Percentiles rank a stretch among this genome's conserved stretches.
phyloP scores from a whole-genome alignment of 805 yeast genomes.

The Blastobotrys mokoenaii region DNA sequence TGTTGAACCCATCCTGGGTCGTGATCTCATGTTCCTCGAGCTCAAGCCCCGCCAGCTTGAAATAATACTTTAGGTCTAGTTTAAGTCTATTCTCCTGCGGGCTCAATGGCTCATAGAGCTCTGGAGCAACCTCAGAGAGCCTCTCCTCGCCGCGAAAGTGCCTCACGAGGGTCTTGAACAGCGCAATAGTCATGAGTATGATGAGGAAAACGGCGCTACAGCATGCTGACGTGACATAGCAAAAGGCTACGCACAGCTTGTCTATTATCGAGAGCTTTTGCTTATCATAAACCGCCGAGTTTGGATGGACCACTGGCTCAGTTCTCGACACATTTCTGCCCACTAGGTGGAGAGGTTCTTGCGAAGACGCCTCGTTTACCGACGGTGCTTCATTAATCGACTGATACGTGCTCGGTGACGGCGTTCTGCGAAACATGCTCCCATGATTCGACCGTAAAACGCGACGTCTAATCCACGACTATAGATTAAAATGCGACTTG shows the following conservation, averaged over 20 bases:
- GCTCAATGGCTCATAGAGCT: neutral
- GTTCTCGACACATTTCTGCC: too few relatives aligned
- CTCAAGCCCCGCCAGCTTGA: slow-evolving; percentile 49
- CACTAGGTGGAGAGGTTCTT: too few relatives aligned
- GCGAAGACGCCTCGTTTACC: too few relatives aligned
- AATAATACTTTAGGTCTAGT: slow-evolving; percentile 61
- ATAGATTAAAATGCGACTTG: too few relatives aligned
- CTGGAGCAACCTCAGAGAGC: neutral
- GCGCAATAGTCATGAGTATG: slow-evolving; percentile 20
- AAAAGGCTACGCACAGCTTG: slow-evolving; percentile 6
- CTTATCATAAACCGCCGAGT: too few relatives aligned
- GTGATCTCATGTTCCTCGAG: slow-evolving; percentile 50
- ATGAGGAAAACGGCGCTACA: slow-evolving; percentile 19
- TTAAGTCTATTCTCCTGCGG: slow-evolving; percentile 32
- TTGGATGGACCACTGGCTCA: too few relatives aligned
- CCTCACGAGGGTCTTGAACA: slow-evolving; percentile 2
- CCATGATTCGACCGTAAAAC: too few relatives aligned
- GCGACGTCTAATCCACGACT: too few relatives aligned
- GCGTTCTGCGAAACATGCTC: too few relatives aligned
- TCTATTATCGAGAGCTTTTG: neutral
- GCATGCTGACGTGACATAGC: slow-evolving; percentile 20
- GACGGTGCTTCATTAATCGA: too few relatives aligned
- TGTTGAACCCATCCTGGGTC: slow-evolving; percentile 73
- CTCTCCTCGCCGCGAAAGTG: neutral
- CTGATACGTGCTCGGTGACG: too few relatives aligned